A percentile compares a stretch with the other conserved stretches of the same genome.
phyloP scores from a whole-genome alignment of 306 rosid species.

The Cucurbita argyrosperma region DNA sequence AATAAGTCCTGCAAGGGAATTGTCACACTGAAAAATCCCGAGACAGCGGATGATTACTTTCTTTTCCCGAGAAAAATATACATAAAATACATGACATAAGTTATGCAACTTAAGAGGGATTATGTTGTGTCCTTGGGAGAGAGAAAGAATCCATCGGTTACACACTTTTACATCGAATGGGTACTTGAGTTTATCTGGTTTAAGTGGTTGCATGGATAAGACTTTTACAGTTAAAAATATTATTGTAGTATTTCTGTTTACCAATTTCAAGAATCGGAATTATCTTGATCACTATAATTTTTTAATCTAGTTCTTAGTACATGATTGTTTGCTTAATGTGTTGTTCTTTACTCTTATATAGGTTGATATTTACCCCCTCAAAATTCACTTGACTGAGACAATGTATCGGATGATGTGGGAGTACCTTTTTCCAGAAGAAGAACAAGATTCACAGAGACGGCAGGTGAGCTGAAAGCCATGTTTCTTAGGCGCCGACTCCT shows the following conservation, averaged over 20 bases:
- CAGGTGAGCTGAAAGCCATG: conserved; percentile 46
- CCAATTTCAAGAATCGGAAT: background rate
- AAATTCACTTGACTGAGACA: conserved; percentile 91
- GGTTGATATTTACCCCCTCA: conserved; percentile 92
- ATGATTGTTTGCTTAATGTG: conserved; percentile 16
- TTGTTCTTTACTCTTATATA: conserved; percentile 17
- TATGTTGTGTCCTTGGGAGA: too few species aligned
- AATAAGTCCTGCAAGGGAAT: background rate
- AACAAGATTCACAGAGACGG: conserved; percentile 90
- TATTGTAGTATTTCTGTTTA: background rate
- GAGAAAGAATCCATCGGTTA: too few species aligned
- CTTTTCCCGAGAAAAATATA: too few species aligned
- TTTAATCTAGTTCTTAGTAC: background rate
- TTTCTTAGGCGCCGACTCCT: background rate
- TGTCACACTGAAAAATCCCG: background rate
- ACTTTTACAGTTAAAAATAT: background rate
- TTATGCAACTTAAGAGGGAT: too few species aligned
- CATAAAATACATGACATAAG: too few species aligned
- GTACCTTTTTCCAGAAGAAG: conserved; percentile 93
- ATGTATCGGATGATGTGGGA: conserved; percentile 99
- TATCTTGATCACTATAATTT: background rate
- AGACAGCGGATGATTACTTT: background rate
- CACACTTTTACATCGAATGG: background rate
- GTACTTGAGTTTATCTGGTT: background rate
- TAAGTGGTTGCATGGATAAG: background rate